Conservation (phyloP, 1,139 yeast genomes). For the Blastobotrys capitulatus region DNA sequence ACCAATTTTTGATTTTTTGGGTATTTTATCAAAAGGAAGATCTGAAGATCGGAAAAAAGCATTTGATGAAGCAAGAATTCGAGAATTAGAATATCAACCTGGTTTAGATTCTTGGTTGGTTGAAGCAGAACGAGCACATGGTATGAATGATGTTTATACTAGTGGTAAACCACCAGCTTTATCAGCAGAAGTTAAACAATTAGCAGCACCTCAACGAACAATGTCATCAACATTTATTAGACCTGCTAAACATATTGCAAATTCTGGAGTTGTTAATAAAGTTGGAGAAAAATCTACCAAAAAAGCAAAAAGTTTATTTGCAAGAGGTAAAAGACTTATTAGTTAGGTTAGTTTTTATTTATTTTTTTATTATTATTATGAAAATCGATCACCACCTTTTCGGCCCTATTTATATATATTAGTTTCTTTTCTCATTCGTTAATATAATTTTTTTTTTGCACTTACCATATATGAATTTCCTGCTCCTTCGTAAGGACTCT, state of each 20-base stretch:
- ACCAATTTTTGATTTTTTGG: conserved; percentile 33
- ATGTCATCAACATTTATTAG: conserved; percentile 23
- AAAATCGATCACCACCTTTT: conserved; percentile 23
- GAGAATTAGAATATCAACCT: conserved; percentile 32
- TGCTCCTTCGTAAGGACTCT: conserved; percentile 36
- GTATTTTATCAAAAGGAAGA: conserved; percentile 26
- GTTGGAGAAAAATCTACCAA: conserved; percentile 33
- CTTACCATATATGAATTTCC: conserved; percentile 33
- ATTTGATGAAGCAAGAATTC: conserved; percentile 27
- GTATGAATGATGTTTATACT: conserved; percentile 20
- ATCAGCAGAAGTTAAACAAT: conserved; percentile 20
- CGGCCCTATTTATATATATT: conserved; percentile 18
- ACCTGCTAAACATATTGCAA: conserved; percentile 22
- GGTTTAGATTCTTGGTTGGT: conserved; percentile 34
- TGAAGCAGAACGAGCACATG: conserved; percentile 16
- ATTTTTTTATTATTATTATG: conserved; percentile 2
- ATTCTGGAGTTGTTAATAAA: conserved; percentile 23
- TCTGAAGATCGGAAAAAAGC: conserved; percentile 25
- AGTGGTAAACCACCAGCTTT: conserved; percentile 31
- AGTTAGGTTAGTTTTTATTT: conserved; percentile 9
- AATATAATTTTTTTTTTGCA: neutral
- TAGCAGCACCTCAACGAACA: conserved; percentile 22
- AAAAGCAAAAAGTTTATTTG: conserved; percentile 35
- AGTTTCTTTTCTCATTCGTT: neutral
- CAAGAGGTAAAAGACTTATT: conserved; percentile 30